phyloP scores from a whole-genome alignment of 2,329 filamentous ascomycete species.

The Dactylellina leptospora region DNA sequence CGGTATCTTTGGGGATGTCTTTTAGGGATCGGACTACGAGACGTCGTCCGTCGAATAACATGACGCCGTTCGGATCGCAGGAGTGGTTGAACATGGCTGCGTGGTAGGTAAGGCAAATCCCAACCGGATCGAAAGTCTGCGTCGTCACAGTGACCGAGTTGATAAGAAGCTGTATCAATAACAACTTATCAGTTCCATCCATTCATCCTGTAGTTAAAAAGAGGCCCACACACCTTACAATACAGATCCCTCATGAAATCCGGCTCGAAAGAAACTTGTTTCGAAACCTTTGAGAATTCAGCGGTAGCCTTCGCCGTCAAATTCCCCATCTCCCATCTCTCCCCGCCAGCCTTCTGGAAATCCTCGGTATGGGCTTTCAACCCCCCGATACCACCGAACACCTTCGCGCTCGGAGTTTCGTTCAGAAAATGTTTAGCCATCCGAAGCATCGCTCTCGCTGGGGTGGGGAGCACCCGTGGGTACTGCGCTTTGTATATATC shows the following conservation, averaged over 20 bases:
- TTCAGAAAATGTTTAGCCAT: constrained; percentile 62
- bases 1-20: constrained; percentile 66
- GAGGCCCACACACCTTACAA: constrained; percentile 61
- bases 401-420: constrained; percentile 61
- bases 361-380: constrained; percentile 57
- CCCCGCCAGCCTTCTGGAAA: constrained; percentile 61
- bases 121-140: constrained; percentile 67
- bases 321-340: constrained; percentile 64
- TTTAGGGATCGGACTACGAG: constrained; percentile 66
- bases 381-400: constrained; percentile 63
- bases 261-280: constrained; percentile 58
- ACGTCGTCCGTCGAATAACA: constrained; percentile 67
- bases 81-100: constrained; percentile 70
- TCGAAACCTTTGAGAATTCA: constrained; percentile 64
- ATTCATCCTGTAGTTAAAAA: not conserved
- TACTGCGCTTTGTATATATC: constrained; percentile 64
- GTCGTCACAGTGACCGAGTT: constrained; percentile 70
- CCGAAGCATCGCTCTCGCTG: constrained; percentile 67
- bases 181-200: not conserved
- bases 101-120: constrained; percentile 68
- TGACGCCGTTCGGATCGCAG: constrained; percentile 69
- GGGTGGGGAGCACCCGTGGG: constrained; percentile 65
- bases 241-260: constrained; percentile 63
- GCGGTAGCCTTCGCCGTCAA: constrained; percentile 67
- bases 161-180: constrained; percentile 63